phyloP scores from a whole-genome alignment of 208 protist genomes.

The Phytomonas francai region DNA sequence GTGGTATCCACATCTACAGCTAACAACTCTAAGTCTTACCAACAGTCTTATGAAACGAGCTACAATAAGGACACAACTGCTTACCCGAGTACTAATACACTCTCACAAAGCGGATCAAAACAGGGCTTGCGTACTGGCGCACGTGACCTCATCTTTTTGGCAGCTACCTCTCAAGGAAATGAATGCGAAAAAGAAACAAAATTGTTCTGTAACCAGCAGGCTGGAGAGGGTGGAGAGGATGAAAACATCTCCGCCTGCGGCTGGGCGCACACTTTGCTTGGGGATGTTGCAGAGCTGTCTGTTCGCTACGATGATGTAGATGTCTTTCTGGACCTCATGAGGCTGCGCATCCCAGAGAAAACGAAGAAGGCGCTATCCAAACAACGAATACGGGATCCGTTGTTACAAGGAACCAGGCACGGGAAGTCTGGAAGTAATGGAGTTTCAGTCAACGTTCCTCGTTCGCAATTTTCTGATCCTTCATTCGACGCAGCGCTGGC shows the following conservation, averaged over 20 bases:
- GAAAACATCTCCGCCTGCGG: constrained; percentile 4
- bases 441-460: background rate
- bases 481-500: background rate
- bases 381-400: background rate
- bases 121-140: background rate
- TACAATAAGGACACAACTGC: background rate
- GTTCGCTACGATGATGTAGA: constrained; percentile 67
- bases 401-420: background rate
- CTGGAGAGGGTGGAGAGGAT: background rate
- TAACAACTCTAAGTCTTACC: background rate
- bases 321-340: constrained; percentile 37
- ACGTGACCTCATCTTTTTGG: background rate
- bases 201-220: background rate
- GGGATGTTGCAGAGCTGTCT: constrained; percentile 61
- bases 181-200: background rate
- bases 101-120: background rate
- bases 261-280: constrained; percentile 29
- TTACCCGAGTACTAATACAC: background rate
- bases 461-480: background rate
- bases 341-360: constrained; percentile 23
- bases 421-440: background rate
- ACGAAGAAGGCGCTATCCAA: constrained; percentile 7
- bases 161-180: background rate
- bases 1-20: background rate
- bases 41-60: background rate